Evolutionary conservation across 1,139 yeast species (phyloP).

Genomic region (Zygosaccharomyces sapae): DNA sequence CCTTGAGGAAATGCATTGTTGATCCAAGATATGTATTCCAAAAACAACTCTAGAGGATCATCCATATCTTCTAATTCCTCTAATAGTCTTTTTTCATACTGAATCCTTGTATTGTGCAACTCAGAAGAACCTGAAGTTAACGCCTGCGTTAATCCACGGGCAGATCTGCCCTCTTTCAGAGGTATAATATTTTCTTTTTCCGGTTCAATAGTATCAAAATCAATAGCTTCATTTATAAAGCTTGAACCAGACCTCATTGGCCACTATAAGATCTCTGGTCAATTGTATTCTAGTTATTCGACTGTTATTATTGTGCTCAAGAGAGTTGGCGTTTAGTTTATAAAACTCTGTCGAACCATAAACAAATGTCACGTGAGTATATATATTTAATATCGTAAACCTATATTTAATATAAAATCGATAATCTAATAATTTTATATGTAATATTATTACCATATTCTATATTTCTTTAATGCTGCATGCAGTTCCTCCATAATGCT

Average conservation of each 20-base stretch:
- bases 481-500: neutral
- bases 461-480: neutral
- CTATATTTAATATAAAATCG: neutral
- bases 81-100: slow-evolving; percentile 39
- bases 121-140: slow-evolving; percentile 37
- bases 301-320: neutral
- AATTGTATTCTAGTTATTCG: neutral
- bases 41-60: slow-evolving; percentile 73
- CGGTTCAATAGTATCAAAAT: slow-evolving; percentile 54
- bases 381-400: neutral
- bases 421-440: too few relatives aligned
- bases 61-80: slow-evolving; percentile 56
- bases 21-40: slow-evolving; percentile 73
- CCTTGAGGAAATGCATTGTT: slow-evolving; percentile 67
- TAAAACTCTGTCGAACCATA: neutral
- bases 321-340: slow-evolving; percentile 1
- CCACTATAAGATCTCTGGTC: neutral
- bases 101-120: slow-evolving; percentile 41
- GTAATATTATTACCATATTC: neutral
- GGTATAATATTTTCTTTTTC: slow-evolving; percentile 83
- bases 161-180: slow-evolving; percentile 66
- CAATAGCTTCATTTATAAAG: slow-evolving; percentile 24
- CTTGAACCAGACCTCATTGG: slow-evolving; percentile 10
- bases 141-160: slow-evolving; percentile 49
- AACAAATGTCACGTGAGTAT: slow-evolving; percentile 2